These are phyloP conservation scores for Phaeodactylum tricornutum DNA, from an alignment of 108 stramenopile genomes.

Conservation along the genomic window DNA sequence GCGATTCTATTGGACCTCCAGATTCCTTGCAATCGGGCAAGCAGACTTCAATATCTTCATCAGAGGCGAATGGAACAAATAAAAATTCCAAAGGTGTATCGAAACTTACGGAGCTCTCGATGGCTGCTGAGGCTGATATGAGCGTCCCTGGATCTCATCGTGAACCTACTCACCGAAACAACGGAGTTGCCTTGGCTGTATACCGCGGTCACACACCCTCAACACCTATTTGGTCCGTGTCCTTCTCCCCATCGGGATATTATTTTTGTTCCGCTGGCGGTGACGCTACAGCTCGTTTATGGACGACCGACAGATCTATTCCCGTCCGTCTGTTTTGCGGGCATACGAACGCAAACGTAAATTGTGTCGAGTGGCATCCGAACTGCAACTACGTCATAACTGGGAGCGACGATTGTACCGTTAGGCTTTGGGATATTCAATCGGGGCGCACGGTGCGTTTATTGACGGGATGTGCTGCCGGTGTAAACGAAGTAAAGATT, in stretches of 20 bases:
- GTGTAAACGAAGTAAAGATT: conserved; percentile 55
- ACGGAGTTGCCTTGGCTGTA: conserved; percentile 72
- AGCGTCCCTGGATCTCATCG: conserved; percentile 48
- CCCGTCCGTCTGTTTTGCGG: conserved; percentile 91
- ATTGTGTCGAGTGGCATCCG: conserved; percentile 88
- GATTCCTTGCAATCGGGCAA: too few relatives aligned
- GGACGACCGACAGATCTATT: conserved; percentile 81
- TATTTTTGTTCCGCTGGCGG: conserved; percentile 91
- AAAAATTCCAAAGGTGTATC: neutral
- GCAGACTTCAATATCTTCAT: neutral
- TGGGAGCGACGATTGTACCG: conserved; percentile 87
- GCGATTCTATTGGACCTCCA: conserved; percentile 11
- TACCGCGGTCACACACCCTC: conserved; percentile 76
- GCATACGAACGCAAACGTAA: conserved; percentile 82
- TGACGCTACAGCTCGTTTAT: conserved; percentile 89
- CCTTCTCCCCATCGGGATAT: conserved; percentile 86
- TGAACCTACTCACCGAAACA: conserved; percentile 35
- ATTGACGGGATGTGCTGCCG: conserved; percentile 67
- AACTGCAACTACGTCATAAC: conserved; percentile 92
- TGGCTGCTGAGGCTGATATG: conserved; percentile 32
- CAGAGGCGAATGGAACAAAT: neutral
- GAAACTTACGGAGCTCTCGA: conserved; percentile 3
- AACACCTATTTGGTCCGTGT: conserved; percentile 73
- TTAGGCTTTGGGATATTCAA: conserved; percentile 92
- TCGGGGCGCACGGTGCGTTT: conserved; percentile 85